These are phyloP conservation scores for Symbiodinium pilosum DNA, from an alignment of 73 alveolate genomes.

Conservation along the genomic window DNA sequence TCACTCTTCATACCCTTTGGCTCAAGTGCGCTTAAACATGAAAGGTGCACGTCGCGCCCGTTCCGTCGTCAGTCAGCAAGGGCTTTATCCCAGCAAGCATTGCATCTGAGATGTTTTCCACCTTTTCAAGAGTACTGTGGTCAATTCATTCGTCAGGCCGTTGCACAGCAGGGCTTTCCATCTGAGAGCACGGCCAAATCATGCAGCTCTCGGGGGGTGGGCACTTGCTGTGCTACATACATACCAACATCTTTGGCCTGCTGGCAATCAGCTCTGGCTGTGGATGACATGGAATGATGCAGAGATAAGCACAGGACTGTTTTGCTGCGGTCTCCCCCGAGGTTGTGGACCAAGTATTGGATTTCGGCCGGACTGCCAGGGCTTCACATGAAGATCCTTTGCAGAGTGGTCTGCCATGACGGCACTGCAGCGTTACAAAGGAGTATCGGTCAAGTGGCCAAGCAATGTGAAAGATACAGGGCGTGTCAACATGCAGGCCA, in stretches of 20 bases:
- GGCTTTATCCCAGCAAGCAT: constrained; percentile 59
- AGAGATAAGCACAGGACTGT: background rate
- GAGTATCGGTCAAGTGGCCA: background rate
- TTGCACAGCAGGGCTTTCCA: too few relatives aligned
- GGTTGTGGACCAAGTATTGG: constrained; percentile 28
- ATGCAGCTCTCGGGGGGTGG: background rate
- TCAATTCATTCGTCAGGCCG: background rate
- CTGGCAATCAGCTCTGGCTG: background rate
- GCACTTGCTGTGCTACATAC: constrained; percentile 41
- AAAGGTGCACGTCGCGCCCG: constrained; percentile 57
- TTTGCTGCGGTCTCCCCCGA: constrained; percentile 3
- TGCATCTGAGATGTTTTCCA: constrained; percentile 46
- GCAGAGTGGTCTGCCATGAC: too few relatives aligned
- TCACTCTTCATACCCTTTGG: background rate
- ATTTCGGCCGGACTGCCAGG: constrained; percentile 87
- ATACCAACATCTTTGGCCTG: constrained; percentile 50
- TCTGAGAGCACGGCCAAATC: constrained; percentile 19
- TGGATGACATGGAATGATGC: background rate
- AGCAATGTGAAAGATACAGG: background rate
- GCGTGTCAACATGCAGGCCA: background rate
- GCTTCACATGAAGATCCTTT: too few relatives aligned
- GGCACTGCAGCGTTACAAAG: background rate
- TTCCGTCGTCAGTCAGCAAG: constrained; percentile 69
- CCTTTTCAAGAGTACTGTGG: background rate
- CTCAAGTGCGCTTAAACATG: background rate